Base-by-base conservation (phyloP, 805 yeast genomes). In the Saturnispora halmiae region DNA sequence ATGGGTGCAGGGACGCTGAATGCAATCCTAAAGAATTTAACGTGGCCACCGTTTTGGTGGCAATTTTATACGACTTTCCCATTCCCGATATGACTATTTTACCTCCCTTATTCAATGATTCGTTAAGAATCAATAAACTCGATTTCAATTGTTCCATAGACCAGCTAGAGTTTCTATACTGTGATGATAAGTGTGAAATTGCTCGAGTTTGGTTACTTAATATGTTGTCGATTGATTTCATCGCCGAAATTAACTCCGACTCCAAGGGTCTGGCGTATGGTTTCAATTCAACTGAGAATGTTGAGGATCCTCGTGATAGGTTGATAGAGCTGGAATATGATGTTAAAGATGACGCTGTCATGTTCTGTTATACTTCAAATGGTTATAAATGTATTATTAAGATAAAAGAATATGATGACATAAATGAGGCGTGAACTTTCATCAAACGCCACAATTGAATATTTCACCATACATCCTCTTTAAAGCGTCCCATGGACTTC, bases 401-500 rank as follows among this genome's bases (percentile, higher is more conserved):
- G 26, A 19, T 11, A 15, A 32, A 14, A 10, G 10, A 22, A 22
- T 6, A 6, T 22, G 26, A 10, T 7, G 26, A 22, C n/a, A n/a
- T n/a, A n/a, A n/a, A n/a, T n/a, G n/a, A n/a, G n/a, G n/a, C n/a
- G n/a, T n/a, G n/a, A 30, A 11, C 34, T 31, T n/a, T 16, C 14
- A 31, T 31, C 6, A 6, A 21, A 33, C 20, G 35, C 35, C 35
- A 33, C 22, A 25, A 18, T 27, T 21, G 19, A 33, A 7, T 8
- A 15, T 7, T 22, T 63, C 67, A 90, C 97, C 98, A 90, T 10
- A 90, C 94, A 69, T 90, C 97, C 64, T 90, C 97, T 64, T 87
- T 96, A 61, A 84, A 90, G 58, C 79, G 74, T 54, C 90, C 90
- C 52, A 79, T 77, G 7, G 82, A 73, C 60, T 82, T 83, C 69